Evolutionary conservation across 2,329 filamentous ascomycete species (phyloP).

Genomic region (Biscogniauxia mediterranea): DNA sequence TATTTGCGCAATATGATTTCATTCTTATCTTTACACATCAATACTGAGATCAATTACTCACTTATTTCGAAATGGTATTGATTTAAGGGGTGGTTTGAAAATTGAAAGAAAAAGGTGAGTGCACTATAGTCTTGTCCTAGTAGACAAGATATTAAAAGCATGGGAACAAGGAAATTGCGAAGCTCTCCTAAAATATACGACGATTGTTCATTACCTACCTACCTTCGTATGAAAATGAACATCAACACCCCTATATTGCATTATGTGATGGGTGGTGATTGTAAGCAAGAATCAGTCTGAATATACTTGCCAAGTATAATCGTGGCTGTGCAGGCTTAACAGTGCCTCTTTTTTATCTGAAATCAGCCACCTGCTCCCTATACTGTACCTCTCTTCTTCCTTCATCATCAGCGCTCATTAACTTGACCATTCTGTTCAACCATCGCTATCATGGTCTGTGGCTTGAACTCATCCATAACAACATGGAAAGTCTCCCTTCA

Average conservation of each 20-base stretch:
- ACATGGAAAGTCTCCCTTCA: constrained; percentile 45
- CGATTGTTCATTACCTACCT: no score
- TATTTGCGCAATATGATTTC: no score
- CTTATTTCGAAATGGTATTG: no score
- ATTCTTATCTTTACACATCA: no score
- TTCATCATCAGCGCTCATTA: neutral
- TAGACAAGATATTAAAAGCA: no score
- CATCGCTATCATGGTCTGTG: neutral
- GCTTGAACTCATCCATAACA: neutral
- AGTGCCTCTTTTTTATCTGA: neutral
- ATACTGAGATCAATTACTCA: no score
- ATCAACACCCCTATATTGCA: neutral
- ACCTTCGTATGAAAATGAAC: no score
- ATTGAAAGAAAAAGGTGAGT: no score
- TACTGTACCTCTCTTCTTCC: neutral
- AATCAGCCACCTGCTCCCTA: neutral
- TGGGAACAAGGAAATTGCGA: no score
- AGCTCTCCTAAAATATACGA: no score
- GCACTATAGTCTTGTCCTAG: no score
- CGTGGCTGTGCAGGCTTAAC: neutral
- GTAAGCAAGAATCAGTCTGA: neutral
- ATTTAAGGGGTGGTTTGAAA: no score
- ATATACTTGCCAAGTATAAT: neutral
- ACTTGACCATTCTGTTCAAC: neutral
- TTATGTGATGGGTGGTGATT: neutral